These are phyloP conservation scores for Chalciporus sphaerocephalus DNA, from an alignment of 768 basidiomycete genomes.

Conservation along the genomic window DNA sequence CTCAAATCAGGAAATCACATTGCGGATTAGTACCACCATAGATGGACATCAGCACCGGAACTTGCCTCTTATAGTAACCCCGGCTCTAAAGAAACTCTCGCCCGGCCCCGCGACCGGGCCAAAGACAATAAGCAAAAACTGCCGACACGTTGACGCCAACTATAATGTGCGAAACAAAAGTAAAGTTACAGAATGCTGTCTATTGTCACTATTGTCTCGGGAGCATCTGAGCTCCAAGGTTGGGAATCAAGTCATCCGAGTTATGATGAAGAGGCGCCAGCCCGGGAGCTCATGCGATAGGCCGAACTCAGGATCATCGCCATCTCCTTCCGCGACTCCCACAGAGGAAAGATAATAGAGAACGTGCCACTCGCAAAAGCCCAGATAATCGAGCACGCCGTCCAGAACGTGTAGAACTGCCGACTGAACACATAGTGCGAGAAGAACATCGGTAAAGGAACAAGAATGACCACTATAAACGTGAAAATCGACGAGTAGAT, in stretches of 20 bases:
- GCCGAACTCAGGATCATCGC: slow-evolving; percentile 16
- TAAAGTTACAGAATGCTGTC: slow-evolving; percentile 8
- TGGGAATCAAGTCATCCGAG: not conserved
- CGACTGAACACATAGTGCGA: slow-evolving; percentile 35
- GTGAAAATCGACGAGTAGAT: slow-evolving; percentile 33
- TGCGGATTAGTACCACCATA: not conserved
- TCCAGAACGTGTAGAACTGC: slow-evolving; percentile 37
- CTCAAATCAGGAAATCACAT: not conserved
- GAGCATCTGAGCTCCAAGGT: slow-evolving; percentile 1
- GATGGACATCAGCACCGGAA: slow-evolving; percentile 6
- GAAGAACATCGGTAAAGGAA: slow-evolving; percentile 39
- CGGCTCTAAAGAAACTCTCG: not conserved
- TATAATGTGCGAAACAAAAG: slow-evolving; percentile 14
- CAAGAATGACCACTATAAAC: slow-evolving; percentile 33
- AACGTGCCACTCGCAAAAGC: slow-evolving; percentile 35
- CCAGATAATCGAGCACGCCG: slow-evolving; percentile 37
- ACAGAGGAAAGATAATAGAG: slow-evolving; percentile 35
- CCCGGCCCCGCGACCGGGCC: slow-evolving; percentile 2
- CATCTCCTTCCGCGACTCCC: slow-evolving; percentile 36
- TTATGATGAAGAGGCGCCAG: not conserved
- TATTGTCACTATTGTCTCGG: slow-evolving; percentile 28
- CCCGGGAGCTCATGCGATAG: slow-evolving; percentile 6
- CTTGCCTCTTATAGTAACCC: slow-evolving; percentile 4
- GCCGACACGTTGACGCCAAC: slow-evolving; percentile 6
- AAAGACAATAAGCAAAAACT: slow-evolving; percentile 26